Evolutionary conservation across 2,329 filamentous ascomycete species (phyloP).

Genomic region (Aspergillus hortae): DNA sequence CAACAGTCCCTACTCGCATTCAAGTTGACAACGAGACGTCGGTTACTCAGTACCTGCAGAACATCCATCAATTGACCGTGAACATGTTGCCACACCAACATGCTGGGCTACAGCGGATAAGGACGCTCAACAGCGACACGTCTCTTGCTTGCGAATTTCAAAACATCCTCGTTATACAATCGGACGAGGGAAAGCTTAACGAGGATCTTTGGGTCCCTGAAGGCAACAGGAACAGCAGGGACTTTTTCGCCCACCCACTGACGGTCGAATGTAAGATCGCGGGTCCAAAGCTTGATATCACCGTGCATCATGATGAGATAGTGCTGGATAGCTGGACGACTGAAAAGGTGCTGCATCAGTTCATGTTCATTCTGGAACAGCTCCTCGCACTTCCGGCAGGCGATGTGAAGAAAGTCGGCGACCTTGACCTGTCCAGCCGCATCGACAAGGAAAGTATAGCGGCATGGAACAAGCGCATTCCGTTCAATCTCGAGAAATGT

Average conservation of each 20-base stretch:
- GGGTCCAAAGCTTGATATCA: constrained; percentile 54
- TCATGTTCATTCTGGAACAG: constrained; percentile 38
- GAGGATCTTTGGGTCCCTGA: constrained; percentile 28
- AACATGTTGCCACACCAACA: constrained; percentile 64
- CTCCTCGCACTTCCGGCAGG: constrained; percentile 24
- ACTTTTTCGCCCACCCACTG: constrained; percentile 57
- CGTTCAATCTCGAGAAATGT: constrained; percentile 24
- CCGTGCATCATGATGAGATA: constrained; percentile 64
- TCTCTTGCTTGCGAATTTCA: constrained; percentile 46
- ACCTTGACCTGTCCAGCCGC: constrained; percentile 30
- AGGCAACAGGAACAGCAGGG: constrained; percentile 55
- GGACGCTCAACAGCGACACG: constrained; percentile 50
- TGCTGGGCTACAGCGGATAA: constrained; percentile 52
- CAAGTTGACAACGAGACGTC: constrained; percentile 34
- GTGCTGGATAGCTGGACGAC: constrained; percentile 52
- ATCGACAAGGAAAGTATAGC: constrained; percentile 31
- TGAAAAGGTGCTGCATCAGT: constrained; percentile 53
- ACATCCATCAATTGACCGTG: constrained; percentile 55
- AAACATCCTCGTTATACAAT: constrained; percentile 45
- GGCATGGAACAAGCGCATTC: constrained; percentile 29
- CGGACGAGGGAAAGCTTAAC: constrained; percentile 21
- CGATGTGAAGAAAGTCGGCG: constrained; percentile 20
- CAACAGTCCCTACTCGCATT: constrained; percentile 38
- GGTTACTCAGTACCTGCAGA: constrained; percentile 50
- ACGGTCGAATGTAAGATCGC: constrained; percentile 62